These are phyloP conservation scores for Pseudogymnoascus sp. DNA, from an alignment of 2,329 filamentous ascomycete genomes.

Conservation along the genomic window DNA sequence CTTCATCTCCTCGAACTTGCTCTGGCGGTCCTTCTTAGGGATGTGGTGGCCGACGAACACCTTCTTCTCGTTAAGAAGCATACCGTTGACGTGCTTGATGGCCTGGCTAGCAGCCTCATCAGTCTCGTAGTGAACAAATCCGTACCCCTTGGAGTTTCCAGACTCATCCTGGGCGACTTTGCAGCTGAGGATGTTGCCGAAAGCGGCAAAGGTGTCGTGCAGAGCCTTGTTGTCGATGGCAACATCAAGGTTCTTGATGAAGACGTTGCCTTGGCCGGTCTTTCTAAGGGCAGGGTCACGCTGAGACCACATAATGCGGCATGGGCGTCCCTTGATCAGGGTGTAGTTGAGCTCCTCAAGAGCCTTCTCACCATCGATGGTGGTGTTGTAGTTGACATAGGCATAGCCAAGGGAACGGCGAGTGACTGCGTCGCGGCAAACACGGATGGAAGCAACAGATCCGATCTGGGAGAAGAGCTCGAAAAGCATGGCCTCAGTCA, in stretches of 20 bases:
- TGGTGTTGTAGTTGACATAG: slow-evolving; percentile 99
- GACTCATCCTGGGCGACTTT: slow-evolving; percentile 98
- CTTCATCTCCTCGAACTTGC: slow-evolving; percentile 99
- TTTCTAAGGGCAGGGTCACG: slow-evolving; percentile 98
- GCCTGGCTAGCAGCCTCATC: slow-evolving; percentile 93
- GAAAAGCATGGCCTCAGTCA: slow-evolving; percentile 99
- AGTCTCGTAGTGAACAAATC: slow-evolving; percentile 99
- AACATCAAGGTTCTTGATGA: slow-evolving; percentile 99
- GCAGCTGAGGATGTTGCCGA: slow-evolving; percentile 98
- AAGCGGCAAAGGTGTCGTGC: slow-evolving; percentile 97
- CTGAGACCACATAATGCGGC: slow-evolving; percentile 99
- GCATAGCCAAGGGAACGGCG: slow-evolving; percentile 97
- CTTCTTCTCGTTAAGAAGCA: slow-evolving; percentile 99
- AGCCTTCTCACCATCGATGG: slow-evolving; percentile 90
- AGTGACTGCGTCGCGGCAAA: slow-evolving; percentile 97
- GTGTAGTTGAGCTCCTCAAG: slow-evolving; percentile 99
- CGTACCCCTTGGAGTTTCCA: slow-evolving; percentile 96
- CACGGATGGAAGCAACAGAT: slow-evolving; percentile 97
- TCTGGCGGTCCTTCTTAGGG: slow-evolving; percentile 99
- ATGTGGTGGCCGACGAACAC: slow-evolving; percentile 99
- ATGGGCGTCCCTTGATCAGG: slow-evolving; percentile 95
- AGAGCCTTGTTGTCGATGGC: slow-evolving; percentile 99
- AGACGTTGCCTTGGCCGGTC: slow-evolving; percentile 98
- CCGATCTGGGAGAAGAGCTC: slow-evolving; percentile 99
- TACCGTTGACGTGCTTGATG: slow-evolving; percentile 99